Conservation (phyloP, 495 filamentous ascomycete species). For the Barbatosphaeria neglecta region DNA sequence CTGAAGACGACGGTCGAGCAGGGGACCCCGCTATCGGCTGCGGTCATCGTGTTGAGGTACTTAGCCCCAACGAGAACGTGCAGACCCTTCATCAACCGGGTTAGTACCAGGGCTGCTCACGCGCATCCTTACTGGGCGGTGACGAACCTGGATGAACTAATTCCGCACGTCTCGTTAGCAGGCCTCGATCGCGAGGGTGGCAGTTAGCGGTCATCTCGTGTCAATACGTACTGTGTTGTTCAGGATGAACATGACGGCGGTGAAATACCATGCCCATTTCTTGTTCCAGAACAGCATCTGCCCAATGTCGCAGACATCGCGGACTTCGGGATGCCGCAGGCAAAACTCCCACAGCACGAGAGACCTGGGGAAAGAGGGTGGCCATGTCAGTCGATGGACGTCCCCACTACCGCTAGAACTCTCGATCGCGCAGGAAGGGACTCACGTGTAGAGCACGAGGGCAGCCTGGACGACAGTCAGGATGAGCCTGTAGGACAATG, state of each 20-base stretch:
- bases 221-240: constrained; percentile 85
- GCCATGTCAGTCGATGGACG: background rate
- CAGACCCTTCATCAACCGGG: constrained; percentile 37
- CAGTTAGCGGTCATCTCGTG: background rate
- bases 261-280: constrained; percentile 70
- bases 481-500: constrained; percentile 52
- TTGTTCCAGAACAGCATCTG: constrained; percentile 78
- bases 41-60: constrained; percentile 75
- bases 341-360: constrained; percentile 78
- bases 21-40: constrained; percentile 39
- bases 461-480: constrained; percentile 64
- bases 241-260: constrained; percentile 76
- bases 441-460: constrained; percentile 64
- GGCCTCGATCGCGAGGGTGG: too few relatives aligned
- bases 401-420: background rate
- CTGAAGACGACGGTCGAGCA: constrained; percentile 59
- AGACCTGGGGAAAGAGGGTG: constrained; percentile 26
- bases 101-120: background rate
- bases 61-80: constrained; percentile 70
- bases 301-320: constrained; percentile 84
- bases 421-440: background rate
- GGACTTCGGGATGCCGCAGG: constrained; percentile 72
- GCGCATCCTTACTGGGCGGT: constrained; percentile 1
- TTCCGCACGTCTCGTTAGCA: constrained; percentile 3
- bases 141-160: constrained; percentile 6